Percentiles rank a stretch among this genome's conserved stretches.
Conservation (phyloP, 495 filamentous ascomycete genomes). For the Hypoxylon intermedium region DNA sequence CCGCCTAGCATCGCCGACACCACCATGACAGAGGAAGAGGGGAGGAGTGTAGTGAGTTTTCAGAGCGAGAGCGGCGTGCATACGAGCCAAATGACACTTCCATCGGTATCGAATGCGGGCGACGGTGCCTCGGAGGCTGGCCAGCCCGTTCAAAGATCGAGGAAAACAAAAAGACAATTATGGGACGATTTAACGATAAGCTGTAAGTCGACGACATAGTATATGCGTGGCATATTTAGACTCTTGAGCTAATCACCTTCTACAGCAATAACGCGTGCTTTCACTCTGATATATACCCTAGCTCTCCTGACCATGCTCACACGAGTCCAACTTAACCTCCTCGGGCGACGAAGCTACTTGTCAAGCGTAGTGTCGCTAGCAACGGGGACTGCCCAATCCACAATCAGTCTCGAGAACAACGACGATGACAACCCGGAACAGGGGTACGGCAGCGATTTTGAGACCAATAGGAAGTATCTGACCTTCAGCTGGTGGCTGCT, state of each 20-base stretch:
- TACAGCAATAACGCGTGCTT: slow-evolving; percentile 88
- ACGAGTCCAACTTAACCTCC: slow-evolving; percentile 94
- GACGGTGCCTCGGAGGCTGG: slow-evolving; percentile 50
- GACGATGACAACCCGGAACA: slow-evolving; percentile 82
- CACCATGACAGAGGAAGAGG: slow-evolving; percentile 74
- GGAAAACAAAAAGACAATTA: slow-evolving; percentile 86
- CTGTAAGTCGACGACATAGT: slow-evolving; percentile 73
- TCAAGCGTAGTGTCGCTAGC: slow-evolving; percentile 92
- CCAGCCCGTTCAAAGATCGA: slow-evolving; percentile 55
- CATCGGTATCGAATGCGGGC: slow-evolving; percentile 38
- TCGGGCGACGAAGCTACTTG: slow-evolving; percentile 92
- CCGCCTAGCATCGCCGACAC: slow-evolving; percentile 72
- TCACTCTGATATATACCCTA: slow-evolving; percentile 90
- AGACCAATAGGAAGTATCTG: slow-evolving; percentile 91
- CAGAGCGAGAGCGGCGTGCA: slow-evolving; percentile 81
- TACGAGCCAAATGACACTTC: slow-evolving; percentile 73
- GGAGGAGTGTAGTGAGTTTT: slow-evolving; percentile 74
- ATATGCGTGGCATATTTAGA: no score
- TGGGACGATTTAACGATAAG: slow-evolving; percentile 98
- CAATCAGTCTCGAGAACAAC: slow-evolving; percentile 86
- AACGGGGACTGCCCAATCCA: slow-evolving; percentile 63
- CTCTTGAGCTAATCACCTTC: slow-evolving; percentile 34
- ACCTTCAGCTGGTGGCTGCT: slow-evolving; percentile 98
- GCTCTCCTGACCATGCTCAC: slow-evolving; percentile 90
- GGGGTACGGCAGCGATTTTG: slow-evolving; percentile 87